phyloP scores from a whole-genome alignment of 2,329 filamentous ascomycete genomes.

The Torrubiellomyces zombiae region DNA sequence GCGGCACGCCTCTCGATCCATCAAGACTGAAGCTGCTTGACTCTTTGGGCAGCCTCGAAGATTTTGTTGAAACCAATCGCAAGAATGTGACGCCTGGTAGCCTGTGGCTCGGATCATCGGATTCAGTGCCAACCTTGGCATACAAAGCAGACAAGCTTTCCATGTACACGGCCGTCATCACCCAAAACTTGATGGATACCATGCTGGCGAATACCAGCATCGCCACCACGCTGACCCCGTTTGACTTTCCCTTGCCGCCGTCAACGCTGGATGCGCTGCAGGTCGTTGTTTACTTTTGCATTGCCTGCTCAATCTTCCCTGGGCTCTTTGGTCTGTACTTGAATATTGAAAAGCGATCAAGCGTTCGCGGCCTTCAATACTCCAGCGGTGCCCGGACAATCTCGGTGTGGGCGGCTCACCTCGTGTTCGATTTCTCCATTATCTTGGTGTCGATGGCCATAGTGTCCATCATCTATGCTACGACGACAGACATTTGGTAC shows the following conservation, averaged over 20 bases:
- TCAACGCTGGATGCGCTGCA: slow-evolving; percentile 54
- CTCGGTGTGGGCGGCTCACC: slow-evolving; percentile 67
- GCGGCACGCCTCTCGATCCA: slow-evolving; percentile 1
- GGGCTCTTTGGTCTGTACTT: slow-evolving; percentile 74
- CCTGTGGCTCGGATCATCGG: slow-evolving; percentile 49
- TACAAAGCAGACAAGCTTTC: slow-evolving; percentile 45
- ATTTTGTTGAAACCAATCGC: slow-evolving; percentile 44
- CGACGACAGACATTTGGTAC: slow-evolving; percentile 50
- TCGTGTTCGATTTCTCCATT: slow-evolving; percentile 52
- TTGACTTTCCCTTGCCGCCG: slow-evolving; percentile 53
- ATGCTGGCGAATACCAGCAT: slow-evolving; percentile 49
- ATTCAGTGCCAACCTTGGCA: slow-evolving; percentile 43
- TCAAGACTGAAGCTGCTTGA: slow-evolving; percentile 14
- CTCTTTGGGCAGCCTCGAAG: slow-evolving; percentile 47
- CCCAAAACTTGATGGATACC: slow-evolving; percentile 44
- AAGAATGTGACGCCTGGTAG: slow-evolving; percentile 58
- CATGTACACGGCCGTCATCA: slow-evolving; percentile 33
- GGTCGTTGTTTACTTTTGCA: slow-evolving; percentile 58
- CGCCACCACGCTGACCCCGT: slow-evolving; percentile 49
- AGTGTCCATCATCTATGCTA: slow-evolving; percentile 49
- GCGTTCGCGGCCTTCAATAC: slow-evolving; percentile 68
- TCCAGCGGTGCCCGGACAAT: slow-evolving; percentile 68
- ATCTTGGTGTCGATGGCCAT: slow-evolving; percentile 50
- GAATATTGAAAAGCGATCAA: slow-evolving; percentile 55
- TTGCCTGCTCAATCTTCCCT: slow-evolving; percentile 61